These are phyloP conservation scores for Penicillium ochrochloron DNA, from an alignment of 495 filamentous ascomycete species.

Conservation along the genomic window DNA sequence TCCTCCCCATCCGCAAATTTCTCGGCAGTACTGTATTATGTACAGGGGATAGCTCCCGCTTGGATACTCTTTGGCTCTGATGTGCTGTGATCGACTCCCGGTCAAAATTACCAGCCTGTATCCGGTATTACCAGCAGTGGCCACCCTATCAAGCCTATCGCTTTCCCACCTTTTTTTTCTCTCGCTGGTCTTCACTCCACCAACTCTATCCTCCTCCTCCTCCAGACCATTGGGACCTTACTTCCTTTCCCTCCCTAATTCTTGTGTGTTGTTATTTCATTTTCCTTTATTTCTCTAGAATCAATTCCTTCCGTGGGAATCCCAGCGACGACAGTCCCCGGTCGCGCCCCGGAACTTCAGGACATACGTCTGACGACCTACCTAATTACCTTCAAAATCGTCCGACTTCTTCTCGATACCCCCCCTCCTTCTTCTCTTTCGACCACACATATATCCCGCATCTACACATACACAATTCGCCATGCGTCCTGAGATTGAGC, in stretches of 20 bases:
- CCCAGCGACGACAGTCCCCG: slow-evolving; percentile 18
- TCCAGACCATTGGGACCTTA: slow-evolving; percentile 12
- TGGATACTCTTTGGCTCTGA: too few relatives aligned
- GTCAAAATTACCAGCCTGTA: slow-evolving; percentile 31
- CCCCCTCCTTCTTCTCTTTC: not conserved
- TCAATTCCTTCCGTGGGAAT: slow-evolving; percentile 17
- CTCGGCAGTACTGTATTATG: not conserved
- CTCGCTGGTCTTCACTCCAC: slow-evolving; percentile 17
- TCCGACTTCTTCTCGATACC: slow-evolving; percentile 19
- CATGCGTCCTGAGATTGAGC: slow-evolving; percentile 98
- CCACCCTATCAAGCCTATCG: slow-evolving; percentile 25
- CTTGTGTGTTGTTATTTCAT: slow-evolving; percentile 12
- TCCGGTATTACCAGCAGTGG: slow-evolving; percentile 23
- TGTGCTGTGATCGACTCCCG: not conserved
- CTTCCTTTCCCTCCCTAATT: slow-evolving; percentile 19
- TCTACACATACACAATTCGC: slow-evolving; percentile 42
- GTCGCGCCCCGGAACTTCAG: slow-evolving; percentile 18
- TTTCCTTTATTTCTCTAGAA: slow-evolving; percentile 14
- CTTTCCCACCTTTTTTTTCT: slow-evolving; percentile 44
- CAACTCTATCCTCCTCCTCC: slow-evolving; percentile 14
- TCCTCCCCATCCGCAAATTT: not conserved
- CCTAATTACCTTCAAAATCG: slow-evolving; percentile 16
- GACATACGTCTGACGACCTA: slow-evolving; percentile 23
- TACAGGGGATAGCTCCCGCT: too few relatives aligned
- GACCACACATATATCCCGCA: slow-evolving; percentile 1